Evolutionary conservation across 192 early-diverging fungal genomes (phyloP).

Genomic region (Coemansia sp.): DNA sequence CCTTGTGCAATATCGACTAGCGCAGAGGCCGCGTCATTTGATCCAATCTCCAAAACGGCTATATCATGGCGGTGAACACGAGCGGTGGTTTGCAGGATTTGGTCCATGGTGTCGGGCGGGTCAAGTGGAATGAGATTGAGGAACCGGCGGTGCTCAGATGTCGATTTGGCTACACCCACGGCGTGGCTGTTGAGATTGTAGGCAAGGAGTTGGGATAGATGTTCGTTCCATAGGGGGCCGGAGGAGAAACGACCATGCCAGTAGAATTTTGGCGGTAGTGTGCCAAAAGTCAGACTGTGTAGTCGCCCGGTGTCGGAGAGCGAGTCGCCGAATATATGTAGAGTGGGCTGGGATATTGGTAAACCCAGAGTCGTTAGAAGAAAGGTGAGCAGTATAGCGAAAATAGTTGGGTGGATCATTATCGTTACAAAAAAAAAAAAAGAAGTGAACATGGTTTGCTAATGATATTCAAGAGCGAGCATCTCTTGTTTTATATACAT

Average conservation of each 20-base stretch:
- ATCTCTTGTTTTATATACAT: background rate
- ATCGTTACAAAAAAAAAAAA: background rate
- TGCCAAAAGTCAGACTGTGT: slow-evolving; percentile 19
- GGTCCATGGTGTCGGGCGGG: slow-evolving; percentile 28
- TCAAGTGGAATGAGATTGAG: slow-evolving; percentile 21
- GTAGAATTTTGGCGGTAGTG: slow-evolving; percentile 32
- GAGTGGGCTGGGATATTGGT: slow-evolving; percentile 7
- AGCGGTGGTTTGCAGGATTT: slow-evolving; percentile 16
- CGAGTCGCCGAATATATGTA: slow-evolving; percentile 50
- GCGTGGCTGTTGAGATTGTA: slow-evolving; percentile 22
- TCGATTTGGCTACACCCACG: slow-evolving; percentile 29
- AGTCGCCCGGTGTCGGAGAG: slow-evolving; percentile 44
- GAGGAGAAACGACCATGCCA: slow-evolving; percentile 50
- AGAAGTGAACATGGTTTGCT: background rate
- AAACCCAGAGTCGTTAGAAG: background rate
- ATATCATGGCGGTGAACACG: slow-evolving; percentile 1
- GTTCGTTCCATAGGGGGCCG: slow-evolving; percentile 48
- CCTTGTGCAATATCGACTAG: slow-evolving; percentile 20
- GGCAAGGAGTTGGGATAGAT: slow-evolving; percentile 16
- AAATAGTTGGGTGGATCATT: background rate
- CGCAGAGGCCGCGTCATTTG: slow-evolving; percentile 30
- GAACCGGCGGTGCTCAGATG: slow-evolving; percentile 4
- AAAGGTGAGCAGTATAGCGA: background rate
- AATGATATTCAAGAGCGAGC: background rate
- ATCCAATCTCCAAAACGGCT: slow-evolving; percentile 33